Conservation (phyloP, 202 grass and related monocot species). For the Miscanthus sacchariflorus region DNA sequence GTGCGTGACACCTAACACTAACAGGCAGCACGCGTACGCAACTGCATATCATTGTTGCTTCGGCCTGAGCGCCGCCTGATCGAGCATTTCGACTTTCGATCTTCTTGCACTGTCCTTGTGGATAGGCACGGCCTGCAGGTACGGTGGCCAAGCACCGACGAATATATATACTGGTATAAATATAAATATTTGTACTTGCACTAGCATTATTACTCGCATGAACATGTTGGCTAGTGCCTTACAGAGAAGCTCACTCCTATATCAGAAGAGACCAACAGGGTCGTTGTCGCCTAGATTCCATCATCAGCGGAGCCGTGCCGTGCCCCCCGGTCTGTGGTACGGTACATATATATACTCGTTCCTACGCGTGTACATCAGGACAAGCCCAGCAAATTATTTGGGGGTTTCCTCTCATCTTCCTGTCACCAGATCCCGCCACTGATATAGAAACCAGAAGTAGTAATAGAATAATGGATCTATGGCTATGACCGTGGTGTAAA, state of each 20-base stretch:
- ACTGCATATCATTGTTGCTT: constrained; percentile 4
- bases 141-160: neutral
- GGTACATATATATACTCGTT: no score
- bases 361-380: neutral
- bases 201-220: neutral
- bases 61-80: neutral
- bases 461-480: no score
- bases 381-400: neutral
- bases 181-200: neutral
- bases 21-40: constrained; percentile 4
- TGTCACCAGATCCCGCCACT: no score
- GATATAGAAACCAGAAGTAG: no score
- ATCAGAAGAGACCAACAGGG: neutral
- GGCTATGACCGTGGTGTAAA: no score
- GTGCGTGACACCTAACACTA: constrained; percentile 34
- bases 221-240: neutral
- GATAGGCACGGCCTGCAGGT: neutral
- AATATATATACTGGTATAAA: neutral
- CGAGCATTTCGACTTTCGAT: neutral
- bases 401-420: no score
- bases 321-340: neutral
- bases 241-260: neutral
- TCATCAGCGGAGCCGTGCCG: neutral
- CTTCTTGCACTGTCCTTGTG: neutral
- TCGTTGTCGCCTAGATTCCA: constrained; percentile 4